These are phyloP conservation scores for Calonectria leucothoes DNA, from an alignment of 2,329 filamentous ascomycete genomes.

Conservation along the genomic window DNA sequence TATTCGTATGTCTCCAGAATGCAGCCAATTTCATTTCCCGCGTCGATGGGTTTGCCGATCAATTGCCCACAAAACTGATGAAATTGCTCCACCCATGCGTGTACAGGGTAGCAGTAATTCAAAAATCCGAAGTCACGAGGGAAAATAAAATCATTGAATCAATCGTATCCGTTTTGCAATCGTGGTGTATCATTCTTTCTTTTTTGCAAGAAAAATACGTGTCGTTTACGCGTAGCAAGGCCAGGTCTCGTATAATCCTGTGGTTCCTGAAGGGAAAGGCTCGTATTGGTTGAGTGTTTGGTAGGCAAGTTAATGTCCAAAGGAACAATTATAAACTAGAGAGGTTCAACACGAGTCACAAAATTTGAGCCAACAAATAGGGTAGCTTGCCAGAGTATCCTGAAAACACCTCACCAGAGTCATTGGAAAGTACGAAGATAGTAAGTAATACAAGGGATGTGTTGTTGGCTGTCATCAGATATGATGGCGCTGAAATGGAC, in stretches of 20 bases:
- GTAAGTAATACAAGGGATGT: not conserved
- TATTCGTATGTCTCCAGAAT: not conserved
- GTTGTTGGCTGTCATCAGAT: not conserved
- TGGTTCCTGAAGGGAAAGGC: too few species aligned
- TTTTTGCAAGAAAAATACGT: too few species aligned
- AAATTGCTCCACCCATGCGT: not conserved
- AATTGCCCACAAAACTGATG: not conserved
- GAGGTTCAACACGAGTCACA: not conserved
- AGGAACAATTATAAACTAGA: not conserved
- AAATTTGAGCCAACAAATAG: not conserved
- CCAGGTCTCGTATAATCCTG: not conserved
- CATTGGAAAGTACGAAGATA: not conserved
- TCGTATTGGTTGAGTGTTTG: too few species aligned
- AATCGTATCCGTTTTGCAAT: not conserved
- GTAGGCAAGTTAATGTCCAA: too few species aligned
- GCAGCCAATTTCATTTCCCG: not conserved
- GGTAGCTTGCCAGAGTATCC: too few species aligned
- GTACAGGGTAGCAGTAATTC: not conserved
- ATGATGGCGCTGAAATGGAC: not conserved
- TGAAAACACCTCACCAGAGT: not conserved
- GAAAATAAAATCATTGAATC: not conserved
- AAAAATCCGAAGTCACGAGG: not conserved
- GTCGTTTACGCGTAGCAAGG: not conserved
- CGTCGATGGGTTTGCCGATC: not conserved
- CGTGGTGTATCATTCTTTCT: not conserved